Conservation (phyloP, 805 yeast species). For the Ogataea neopini region DNA sequence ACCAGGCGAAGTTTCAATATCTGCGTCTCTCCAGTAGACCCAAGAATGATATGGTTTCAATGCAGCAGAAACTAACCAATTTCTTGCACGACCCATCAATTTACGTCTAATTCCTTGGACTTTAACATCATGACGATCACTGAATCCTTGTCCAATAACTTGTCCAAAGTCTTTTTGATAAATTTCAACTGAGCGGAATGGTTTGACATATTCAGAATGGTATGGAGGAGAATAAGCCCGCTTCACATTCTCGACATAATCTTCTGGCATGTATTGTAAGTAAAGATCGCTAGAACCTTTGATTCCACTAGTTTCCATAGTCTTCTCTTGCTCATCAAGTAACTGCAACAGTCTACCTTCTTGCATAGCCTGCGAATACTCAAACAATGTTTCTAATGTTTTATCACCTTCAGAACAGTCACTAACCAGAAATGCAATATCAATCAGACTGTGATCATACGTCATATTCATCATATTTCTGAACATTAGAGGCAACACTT, state of each 20-base stretch:
- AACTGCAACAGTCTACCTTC: conserved; percentile 61
- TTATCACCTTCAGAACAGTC: conserved; percentile 71
- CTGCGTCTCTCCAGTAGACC: conserved; percentile 92
- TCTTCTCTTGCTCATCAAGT: conserved; percentile 44
- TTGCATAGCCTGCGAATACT: conserved; percentile 67
- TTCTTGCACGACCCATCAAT: conserved; percentile 84
- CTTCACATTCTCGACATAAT: conserved; percentile 56
- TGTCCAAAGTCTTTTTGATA: conserved; percentile 84
- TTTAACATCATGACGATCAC: conserved; percentile 81
- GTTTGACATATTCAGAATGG: conserved; percentile 61
- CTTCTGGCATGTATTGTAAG: conserved; percentile 64
- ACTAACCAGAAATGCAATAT: conserved; percentile 76
- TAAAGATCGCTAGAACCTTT: conserved; percentile 64
- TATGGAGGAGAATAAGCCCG: conserved; percentile 65
- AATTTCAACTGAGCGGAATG: conserved; percentile 78
- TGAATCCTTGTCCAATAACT: conserved; percentile 79
- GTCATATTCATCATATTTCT: conserved; percentile 84
- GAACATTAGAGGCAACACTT: conserved; percentile 79
- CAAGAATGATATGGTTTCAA: conserved; percentile 83
- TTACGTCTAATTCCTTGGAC: conserved; percentile 84
- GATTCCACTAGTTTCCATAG: conserved; percentile 36
- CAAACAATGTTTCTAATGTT: conserved; percentile 64
- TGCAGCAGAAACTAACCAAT: conserved; percentile 76
- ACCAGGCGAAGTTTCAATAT: conserved; percentile 80
- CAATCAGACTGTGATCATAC: conserved; percentile 77